Evolutionary conservation across 169 alveolate genomes (phyloP).

Genomic region (Plasmodium coatneyi): DNA sequence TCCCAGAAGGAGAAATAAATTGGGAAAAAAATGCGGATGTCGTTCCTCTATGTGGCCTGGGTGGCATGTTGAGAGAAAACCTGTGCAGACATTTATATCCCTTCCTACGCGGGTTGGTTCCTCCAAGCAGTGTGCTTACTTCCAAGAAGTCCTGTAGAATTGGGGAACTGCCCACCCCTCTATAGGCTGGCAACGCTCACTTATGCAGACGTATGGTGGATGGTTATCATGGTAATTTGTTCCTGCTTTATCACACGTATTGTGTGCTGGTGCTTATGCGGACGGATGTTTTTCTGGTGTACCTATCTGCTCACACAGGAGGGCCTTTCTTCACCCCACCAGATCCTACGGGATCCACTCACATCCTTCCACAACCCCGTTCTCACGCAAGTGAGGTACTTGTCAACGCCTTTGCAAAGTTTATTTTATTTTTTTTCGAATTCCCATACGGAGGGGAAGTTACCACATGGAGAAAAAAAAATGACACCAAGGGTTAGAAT

Average conservation of each 20-base stretch:
- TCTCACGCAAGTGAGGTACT: not conserved
- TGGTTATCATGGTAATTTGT: not conserved
- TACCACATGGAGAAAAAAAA: not conserved
- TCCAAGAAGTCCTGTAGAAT: not conserved
- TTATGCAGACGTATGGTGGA: not conserved
- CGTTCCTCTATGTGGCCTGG: not conserved
- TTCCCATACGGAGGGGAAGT: not conserved
- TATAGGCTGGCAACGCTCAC: not conserved
- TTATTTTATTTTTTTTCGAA: not conserved
- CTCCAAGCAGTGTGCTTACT: not conserved
- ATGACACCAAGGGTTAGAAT: not conserved
- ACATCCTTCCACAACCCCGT: not conserved
- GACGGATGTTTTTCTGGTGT: not conserved
- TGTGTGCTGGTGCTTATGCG: not conserved
- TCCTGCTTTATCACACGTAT: not conserved
- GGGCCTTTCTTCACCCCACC: not conserved
- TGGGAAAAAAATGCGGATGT: not conserved
- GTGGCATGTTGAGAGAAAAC: not conserved
- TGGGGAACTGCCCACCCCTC: not conserved
- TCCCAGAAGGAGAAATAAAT: slow-evolving; percentile 23
- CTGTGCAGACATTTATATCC: not conserved
- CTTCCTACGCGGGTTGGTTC: not conserved
- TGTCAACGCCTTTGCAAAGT: not conserved
- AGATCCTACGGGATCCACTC: not conserved
- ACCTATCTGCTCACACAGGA: not conserved